Evolutionary conservation across 768 basidiomycete genomes (phyloP), one percentile per base, ranked within the genome.

Genomic region (Hortiboletus campestris): DNA sequence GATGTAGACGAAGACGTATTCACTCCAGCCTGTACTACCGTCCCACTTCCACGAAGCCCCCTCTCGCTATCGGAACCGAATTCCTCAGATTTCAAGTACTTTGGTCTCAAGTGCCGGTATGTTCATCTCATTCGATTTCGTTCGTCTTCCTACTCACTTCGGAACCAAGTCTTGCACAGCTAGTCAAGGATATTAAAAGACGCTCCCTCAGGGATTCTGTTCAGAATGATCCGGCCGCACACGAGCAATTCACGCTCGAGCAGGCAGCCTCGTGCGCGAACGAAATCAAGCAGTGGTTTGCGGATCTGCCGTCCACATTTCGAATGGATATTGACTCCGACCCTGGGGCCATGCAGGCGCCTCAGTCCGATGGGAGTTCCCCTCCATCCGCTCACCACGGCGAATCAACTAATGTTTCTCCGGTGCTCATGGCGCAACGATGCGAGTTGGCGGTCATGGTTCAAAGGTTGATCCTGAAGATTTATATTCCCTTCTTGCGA

Each of bases 401-500:
- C 3, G 64, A 68, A 31, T 59, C 58, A 4, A 35, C 57, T 19
- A 46, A 51, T 14, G 54, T 62, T 11, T 74, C 78, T 9, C 72
- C 75, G 2, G 62, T 73, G 11, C 74, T 83, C 31, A 64, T 76
- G 46, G 76, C 76, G 12, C 81, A 86, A 63, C 78, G 80, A 39
- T 81, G 80, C 70, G 84, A 88, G 59, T 71, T 90, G 46, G 77
- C 78, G 1, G 78, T 88, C 42, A 74, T 81, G 48, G 83, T 84
- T 6, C 78, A 88, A 59, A 71, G 82, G 38, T 66, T 91, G 49
- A 74, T 88, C 51, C 71, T 89, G 58, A 83, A 82, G 68, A 73
- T 82, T 7, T 90, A 85, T 65, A 65, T 83, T n/a, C 89, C 89
- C 0, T 88, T 89, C 69, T 69, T 89, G 56, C 74, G 76, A 14